Evolutionary conservation across 106 monocot species (phyloP).

Genomic region (Phalaenopsis aphrodite): DNA sequence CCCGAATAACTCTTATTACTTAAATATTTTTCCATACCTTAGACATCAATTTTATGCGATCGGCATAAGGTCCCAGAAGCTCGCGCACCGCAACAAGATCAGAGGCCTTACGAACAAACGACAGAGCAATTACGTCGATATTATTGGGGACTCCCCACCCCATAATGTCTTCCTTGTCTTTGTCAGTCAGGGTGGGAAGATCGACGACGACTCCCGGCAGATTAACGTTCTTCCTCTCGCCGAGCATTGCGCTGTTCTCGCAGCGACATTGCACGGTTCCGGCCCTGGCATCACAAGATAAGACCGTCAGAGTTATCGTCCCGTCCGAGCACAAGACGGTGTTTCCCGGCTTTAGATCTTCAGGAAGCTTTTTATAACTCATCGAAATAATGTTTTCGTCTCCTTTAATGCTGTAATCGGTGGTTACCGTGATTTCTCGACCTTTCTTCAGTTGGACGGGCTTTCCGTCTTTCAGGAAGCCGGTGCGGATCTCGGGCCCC

Average conservation of each 20-base stretch:
- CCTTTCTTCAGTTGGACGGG: slow-evolving; percentile 34
- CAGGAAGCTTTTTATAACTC: slow-evolving; percentile 52
- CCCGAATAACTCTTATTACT: no score
- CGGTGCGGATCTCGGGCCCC: slow-evolving; percentile 63
- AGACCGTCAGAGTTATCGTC: slow-evolving; percentile 40
- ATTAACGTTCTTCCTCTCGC: slow-evolving; percentile 68
- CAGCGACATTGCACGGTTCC: slow-evolving; percentile 46
- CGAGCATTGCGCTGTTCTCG: slow-evolving; percentile 44
- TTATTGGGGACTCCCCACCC: slow-evolving; percentile 61
- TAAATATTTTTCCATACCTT: slow-evolving; percentile 39
- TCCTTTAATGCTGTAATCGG: slow-evolving; percentile 53
- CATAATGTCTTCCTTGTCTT: slow-evolving; percentile 55
- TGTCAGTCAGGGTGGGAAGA: slow-evolving; percentile 52
- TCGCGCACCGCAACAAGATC: slow-evolving; percentile 72
- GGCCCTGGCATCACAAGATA: slow-evolving; percentile 36
- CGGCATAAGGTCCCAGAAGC: slow-evolving; percentile 70
- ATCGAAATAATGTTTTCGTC: slow-evolving; percentile 47
- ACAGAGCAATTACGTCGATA: slow-evolving; percentile 63
- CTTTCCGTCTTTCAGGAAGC: slow-evolving; percentile 57
- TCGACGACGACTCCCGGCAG: slow-evolving; percentile 60
- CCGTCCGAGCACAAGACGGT: slow-evolving; percentile 50
- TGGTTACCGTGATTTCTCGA: slow-evolving; percentile 47
- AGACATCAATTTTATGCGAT: slow-evolving; percentile 77
- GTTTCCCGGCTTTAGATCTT: slow-evolving; percentile 35
- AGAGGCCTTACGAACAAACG: slow-evolving; percentile 84